Evolutionary conservation across 2,329 filamentous ascomycete genomes (phyloP), one percentile per base, ranked within the genome.

Genomic region (Xylariales sp.): DNA sequence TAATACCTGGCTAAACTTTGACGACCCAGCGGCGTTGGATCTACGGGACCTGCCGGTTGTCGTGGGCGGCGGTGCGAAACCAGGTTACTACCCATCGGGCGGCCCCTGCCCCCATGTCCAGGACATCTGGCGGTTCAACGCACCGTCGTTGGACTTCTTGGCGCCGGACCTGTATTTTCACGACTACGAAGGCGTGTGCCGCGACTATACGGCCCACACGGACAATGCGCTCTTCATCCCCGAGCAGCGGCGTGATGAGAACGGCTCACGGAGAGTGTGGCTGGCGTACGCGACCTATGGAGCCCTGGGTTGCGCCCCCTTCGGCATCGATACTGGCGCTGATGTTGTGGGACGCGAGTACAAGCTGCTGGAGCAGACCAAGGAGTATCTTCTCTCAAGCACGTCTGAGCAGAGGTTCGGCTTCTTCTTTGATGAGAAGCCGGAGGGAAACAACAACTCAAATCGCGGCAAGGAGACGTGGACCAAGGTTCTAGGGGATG

Each of bases 81-180:
- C 50, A 17, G 50, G 50, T 14, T 29, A 40, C 16, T 53, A 53
- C 28, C 50, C 50, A 5, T 51, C 48, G 2, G 49, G 50, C 10
- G 50, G 50, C 6, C 37, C 43, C 5, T 41, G 45, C 12, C 41
- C 42, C 10, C 43, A 50, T 25, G 43, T 42, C 4, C 21, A 49
- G 14, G 50, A 53, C 32, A 29, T 53, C 12, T 67, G 60, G 59
- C 45, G 56, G 24, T 44, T 45, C 28, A 57, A 57, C 37, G 56
- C 62, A 5, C 60, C 59, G 0, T 42, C 51, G 7, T 56, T 68
- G 13, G 63, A 66, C 37, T 63, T 74, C 14, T 54, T 73, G 13
- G 57, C 64, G 0, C 70, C 70, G 0, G 70, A 74, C 21, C 24
- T 74, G 4, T 73, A 74, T 43, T 61, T 73, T 14, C 65, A 71